These are phyloP conservation scores for Asclepias syriaca DNA, from an alignment of 257 asterid species.

Conservation along the genomic window DNA sequence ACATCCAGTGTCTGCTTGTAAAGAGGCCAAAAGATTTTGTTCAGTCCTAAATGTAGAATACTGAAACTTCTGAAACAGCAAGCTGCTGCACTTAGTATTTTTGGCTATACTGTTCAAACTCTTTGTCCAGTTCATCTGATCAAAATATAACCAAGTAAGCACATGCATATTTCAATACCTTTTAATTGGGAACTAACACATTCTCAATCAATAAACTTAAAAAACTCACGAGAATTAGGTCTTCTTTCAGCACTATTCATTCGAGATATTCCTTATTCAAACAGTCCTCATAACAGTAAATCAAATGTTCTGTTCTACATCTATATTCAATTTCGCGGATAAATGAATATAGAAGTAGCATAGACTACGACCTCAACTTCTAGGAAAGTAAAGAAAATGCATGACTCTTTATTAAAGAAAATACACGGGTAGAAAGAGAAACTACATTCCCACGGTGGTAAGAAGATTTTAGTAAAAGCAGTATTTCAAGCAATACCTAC, in stretches of 20 bases:
- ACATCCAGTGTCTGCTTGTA: not conserved
- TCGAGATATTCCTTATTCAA: not conserved
- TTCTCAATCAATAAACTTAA: not conserved
- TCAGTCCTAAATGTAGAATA: not conserved
- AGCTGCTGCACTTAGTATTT: not conserved
- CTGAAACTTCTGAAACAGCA: not conserved
- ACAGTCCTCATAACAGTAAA: too few relatives aligned
- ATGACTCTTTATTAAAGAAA: too few relatives aligned
- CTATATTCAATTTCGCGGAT: not conserved
- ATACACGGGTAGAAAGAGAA: too few relatives aligned
- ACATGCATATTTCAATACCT: too few relatives aligned
- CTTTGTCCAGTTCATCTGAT: conserved; percentile 5
- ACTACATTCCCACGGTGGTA: too few relatives aligned
- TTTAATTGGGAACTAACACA: not conserved
- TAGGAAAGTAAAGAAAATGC: too few relatives aligned
- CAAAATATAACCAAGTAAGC: not conserved
- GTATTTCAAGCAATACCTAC: too few relatives aligned
- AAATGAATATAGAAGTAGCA: too few relatives aligned
- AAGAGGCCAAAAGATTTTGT: not conserved
- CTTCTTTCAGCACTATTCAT: not conserved
- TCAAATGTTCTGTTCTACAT: not conserved
- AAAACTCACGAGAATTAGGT: not conserved
- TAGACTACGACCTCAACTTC: too few relatives aligned
- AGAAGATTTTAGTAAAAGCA: too few relatives aligned
- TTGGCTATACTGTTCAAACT: not conserved